Evolutionary conservation across 768 basidiomycete genomes (phyloP), one percentile per base, ranked within the genome.

Genomic region (Pseudohyphozyma bogoriensis): DNA sequence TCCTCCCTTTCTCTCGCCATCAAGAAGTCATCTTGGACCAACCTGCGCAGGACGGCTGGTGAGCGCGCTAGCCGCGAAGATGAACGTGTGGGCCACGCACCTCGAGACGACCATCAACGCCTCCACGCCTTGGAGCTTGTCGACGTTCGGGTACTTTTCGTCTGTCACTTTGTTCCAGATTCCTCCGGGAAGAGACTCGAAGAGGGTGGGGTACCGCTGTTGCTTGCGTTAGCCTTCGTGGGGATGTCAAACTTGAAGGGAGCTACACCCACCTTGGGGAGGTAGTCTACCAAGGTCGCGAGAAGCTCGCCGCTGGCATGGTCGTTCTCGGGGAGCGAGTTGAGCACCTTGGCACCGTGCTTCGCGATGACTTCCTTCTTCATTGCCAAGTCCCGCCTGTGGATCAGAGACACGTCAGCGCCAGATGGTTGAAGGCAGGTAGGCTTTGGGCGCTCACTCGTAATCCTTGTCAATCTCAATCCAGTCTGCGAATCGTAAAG

Each of bases 271-370:
- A 70, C 65, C 78, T 51, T 72, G 83, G 24, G 80, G 84, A 24
- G 78, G 79, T 29, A 78, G 66, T 73, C 45, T 54, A 71, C 65
- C 22, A 46, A 18, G 4, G 57, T 80, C 60, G 76, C 51, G 75
- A 82, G 35, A 40, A 62, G 55, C 37, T 50, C 63, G 76, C 89
- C 15, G 91, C 91, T 20, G 91, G 92, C 3, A 79, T 83, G 44
- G 79, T 95, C 60, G 77, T 99, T 59, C 74, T 99, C 39, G 93
- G 95, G 80, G 5, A 79, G 69, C 6, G 73, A 74, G 57, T 79
- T 75, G 22, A 83, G 58, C 13, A 83, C 72, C 3, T 70, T 67
- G 46, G 75, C 75, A 9, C 78, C 78, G 66, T 55, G 24, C 45
- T 73, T 68, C 24, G 55, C 52, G 46, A 76, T 72, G 22, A 75